Percentiles rank a stretch among this genome's conserved stretches.
Conservation (phyloP, 306 rosid genomes). For the Gillenia trifoliata region DNA sequence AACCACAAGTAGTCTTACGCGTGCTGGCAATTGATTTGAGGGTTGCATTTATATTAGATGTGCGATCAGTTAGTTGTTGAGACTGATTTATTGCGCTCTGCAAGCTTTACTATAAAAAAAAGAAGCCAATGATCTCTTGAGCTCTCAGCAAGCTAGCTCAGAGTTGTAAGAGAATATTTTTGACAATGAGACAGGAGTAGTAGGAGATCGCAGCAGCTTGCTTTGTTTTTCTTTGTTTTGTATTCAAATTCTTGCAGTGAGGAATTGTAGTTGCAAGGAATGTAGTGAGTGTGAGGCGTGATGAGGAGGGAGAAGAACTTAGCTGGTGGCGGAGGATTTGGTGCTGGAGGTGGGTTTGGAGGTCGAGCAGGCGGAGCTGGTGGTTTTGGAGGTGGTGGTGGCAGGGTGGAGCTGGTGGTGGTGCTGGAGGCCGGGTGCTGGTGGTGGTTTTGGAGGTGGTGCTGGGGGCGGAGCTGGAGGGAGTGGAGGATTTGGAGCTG, state of each 20-base stretch:
- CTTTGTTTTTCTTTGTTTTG: slow-evolving; percentile 46
- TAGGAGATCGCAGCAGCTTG: slow-evolving; percentile 12
- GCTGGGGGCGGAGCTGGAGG: slow-evolving; percentile 24
- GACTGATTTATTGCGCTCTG: slow-evolving; percentile 24
- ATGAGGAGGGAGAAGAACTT: slow-evolving; percentile 35
- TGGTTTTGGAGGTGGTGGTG: slow-evolving; percentile 18
- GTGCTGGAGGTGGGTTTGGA: slow-evolving; percentile 7
- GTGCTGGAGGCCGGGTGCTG: slow-evolving; percentile 32
- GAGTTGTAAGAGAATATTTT: neutral
- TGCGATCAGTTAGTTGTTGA: slow-evolving; percentile 55
- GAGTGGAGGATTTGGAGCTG: slow-evolving; percentile 22
- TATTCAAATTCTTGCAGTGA: slow-evolving; percentile 38
- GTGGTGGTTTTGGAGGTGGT: slow-evolving; percentile 13
- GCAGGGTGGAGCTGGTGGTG: neutral
- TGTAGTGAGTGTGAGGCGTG: slow-evolving; percentile 32
- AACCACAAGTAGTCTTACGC: neutral
- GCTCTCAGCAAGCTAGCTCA: slow-evolving; percentile 10
- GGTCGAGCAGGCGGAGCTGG: slow-evolving; percentile 18
- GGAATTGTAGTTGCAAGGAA: slow-evolving; percentile 62
- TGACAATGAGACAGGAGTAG: slow-evolving; percentile 24
- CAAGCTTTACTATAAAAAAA: slow-evolving; percentile 12
- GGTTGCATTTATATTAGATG: slow-evolving; percentile 28
- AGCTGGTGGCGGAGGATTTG: slow-evolving; percentile 21
- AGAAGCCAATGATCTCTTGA: neutral
- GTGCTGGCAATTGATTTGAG: slow-evolving; percentile 19